Percentiles rank a stretch among this genome's conserved stretches.
Conservation (phyloP, 306 rosid genomes). For the Rubus parviflorus region DNA sequence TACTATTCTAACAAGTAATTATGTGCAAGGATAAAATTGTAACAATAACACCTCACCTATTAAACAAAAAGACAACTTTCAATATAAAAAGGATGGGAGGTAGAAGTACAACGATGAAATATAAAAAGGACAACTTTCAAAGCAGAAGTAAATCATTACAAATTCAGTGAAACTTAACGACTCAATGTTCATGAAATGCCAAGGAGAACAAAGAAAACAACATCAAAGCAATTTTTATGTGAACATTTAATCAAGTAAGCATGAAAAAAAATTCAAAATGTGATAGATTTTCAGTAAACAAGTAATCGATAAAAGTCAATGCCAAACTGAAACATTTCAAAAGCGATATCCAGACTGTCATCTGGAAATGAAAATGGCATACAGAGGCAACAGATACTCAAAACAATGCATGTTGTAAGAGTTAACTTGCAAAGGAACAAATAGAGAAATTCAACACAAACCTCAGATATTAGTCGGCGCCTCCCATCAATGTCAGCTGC, state of each 20-base stretch:
- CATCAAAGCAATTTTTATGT: not conserved
- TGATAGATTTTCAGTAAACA: not conserved
- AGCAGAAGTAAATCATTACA: not conserved
- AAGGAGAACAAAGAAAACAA: not conserved
- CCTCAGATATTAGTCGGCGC: conserved; percentile 81
- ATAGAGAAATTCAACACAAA: conserved; percentile 32
- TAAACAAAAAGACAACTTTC: not conserved
- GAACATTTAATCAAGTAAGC: not conserved
- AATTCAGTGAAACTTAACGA: not conserved
- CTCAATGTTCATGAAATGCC: not conserved
- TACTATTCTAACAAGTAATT: not conserved
- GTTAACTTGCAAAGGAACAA: conserved; percentile 9
- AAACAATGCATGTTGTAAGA: conserved; percentile 8
- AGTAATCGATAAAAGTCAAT: not conserved
- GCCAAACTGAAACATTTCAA: not conserved
- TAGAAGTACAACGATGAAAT: not conserved
- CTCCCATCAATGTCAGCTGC: conserved; percentile 80
- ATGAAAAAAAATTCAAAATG: not conserved
- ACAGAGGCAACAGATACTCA: conserved; percentile 19
- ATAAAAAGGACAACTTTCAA: not conserved
- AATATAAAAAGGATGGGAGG: not conserved
- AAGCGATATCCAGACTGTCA: not conserved
- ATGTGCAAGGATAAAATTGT: not conserved
- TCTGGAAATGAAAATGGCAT: conserved; percentile 4
- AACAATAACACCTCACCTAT: not conserved